Percentiles rank a stretch among this genome's conserved stretches.
Evolutionary conservation across 768 basidiomycete species (phyloP).

Genomic region (Suillus clintonianus): DNA sequence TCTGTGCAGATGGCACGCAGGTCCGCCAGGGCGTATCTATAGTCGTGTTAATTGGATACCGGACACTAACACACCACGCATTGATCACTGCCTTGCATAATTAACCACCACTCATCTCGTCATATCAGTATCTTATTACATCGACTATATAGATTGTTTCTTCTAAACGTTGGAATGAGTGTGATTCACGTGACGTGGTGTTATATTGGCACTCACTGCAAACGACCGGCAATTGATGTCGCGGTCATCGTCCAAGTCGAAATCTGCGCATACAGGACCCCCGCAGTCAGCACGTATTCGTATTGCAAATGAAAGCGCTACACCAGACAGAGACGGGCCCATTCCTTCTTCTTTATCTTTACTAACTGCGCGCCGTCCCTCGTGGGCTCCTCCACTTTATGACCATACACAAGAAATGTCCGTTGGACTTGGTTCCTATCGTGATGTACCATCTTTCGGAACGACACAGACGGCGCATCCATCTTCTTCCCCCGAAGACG

Average conservation of each 20-base stretch:
- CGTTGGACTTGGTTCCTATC: slow-evolving; percentile 27
- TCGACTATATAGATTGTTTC: slow-evolving; percentile 23
- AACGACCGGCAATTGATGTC: slow-evolving; percentile 17
- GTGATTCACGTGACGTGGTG: neutral
- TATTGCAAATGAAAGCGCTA: slow-evolving; percentile 15
- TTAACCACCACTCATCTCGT: slow-evolving; percentile 32
- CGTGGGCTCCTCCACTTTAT: slow-evolving; percentile 34
- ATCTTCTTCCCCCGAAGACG: slow-evolving; percentile 49
- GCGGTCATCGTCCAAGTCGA: slow-evolving; percentile 27
- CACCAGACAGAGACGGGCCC: slow-evolving; percentile 23
- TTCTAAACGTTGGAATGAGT: neutral
- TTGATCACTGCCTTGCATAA: slow-evolving; percentile 9
- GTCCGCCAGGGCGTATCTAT: slow-evolving; percentile 52
- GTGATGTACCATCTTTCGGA: slow-evolving; percentile 28
- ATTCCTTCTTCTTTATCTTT: slow-evolving; percentile 31
- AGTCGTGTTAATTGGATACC: slow-evolving; percentile 12
- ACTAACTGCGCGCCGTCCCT: slow-evolving; percentile 33
- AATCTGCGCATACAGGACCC: slow-evolving; percentile 8
- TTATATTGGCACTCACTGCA: neutral
- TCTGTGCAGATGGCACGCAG: slow-evolving; percentile 48
- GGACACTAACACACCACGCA: slow-evolving; percentile 14
- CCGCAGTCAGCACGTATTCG: slow-evolving; percentile 21
- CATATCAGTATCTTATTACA: slow-evolving; percentile 30
- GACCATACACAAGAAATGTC: slow-evolving; percentile 26
- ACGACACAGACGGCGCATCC: slow-evolving; percentile 17